phyloP scores from a whole-genome alignment of 164 flowering plant genomes.

The Dillenia turbinata region DNA sequence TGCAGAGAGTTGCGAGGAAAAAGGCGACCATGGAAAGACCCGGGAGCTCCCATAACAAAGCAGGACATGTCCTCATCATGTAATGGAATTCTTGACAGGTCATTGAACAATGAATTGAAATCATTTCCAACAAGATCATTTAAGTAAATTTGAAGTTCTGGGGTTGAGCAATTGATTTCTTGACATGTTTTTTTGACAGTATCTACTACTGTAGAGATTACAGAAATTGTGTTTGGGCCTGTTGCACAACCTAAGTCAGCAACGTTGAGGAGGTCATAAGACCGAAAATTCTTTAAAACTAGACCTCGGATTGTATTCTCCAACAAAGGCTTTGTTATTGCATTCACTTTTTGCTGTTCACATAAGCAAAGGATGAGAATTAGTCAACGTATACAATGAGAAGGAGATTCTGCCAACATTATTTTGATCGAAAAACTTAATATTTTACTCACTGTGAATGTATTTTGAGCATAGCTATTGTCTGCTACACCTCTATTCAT shows the following conservation, averaged over 20 bases:
- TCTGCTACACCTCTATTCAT: constrained; percentile 9
- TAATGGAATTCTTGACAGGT: background rate
- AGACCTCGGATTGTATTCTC: background rate
- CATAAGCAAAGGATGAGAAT: too few relatives aligned
- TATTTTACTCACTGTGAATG: background rate
- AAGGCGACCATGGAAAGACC: constrained; percentile 11
- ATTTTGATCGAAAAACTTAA: too few relatives aligned
- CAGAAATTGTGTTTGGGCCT: constrained; percentile 1
- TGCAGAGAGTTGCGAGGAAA: constrained; percentile 8
- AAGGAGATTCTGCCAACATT: background rate
- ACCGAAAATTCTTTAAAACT: too few relatives aligned
- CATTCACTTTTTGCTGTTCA: background rate
- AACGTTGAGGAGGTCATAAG: background rate
- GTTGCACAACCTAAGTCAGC: constrained; percentile 15
- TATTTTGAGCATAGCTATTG: constrained; percentile 3
- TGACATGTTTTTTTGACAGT: background rate
- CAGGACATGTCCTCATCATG: background rate
- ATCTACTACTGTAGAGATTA: background rate
- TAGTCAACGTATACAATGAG: too few relatives aligned
- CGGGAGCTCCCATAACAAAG: constrained; percentile 6
- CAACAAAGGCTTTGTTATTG: background rate
- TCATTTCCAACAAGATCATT: constrained; percentile 19
- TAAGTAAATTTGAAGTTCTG: constrained; percentile 8
- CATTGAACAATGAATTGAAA: constrained; percentile 5
- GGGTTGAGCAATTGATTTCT: background rate